Base-by-base conservation (phyloP, 2,329 filamentous ascomycete species). In the Pseudonectria buxi region DNA sequence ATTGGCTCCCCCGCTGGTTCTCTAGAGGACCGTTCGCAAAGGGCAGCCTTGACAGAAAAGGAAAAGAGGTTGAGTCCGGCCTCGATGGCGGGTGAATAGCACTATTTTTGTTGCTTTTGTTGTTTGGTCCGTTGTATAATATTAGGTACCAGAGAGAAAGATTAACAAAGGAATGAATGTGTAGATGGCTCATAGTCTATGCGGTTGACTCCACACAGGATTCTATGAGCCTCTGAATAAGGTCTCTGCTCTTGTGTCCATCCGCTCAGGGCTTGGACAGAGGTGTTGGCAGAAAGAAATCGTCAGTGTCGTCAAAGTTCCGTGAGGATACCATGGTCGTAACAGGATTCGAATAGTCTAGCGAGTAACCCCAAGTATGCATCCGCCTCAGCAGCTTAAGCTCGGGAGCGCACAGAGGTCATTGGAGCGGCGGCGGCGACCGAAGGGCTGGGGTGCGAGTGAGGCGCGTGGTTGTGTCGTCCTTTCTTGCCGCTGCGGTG, bases 401-500 rank as follows among this genome's bases (percentile, higher is more conserved):
- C 46, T 37, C 59, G 60, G 40, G 63, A 57, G 33, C 58, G 58
- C 30, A 57, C 42, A 28, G 63, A 60, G 34, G 55, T 53, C 51
- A 57, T 49, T 7, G 63, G 54, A 10, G 61, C 61, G 28, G 54
- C 54, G 26, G 58, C 48, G 15, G 54, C 43, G n/a, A n/a, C n/a
- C n/a, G 62, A 61, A 11, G 56, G 54, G 35, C 54, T 60, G 10
- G 61, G 56, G 14, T 61, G 51, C 10, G 57, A 51, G 41, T 67
- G 64, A 16, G 54, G 43, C 24, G 57, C 54, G 24, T 41, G 67
- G 49, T 36, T 33, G 14, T 39, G 63, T 25, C 69, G 68, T 26
- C 65, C 61, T 46, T 65, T 66, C 56, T 67, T 71, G 32, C 64
- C 55, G 31, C 63, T 61, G 40, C 64, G 65, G 39, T 71, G 65